Evolutionary conservation across 2,329 filamentous ascomycete species (phyloP).

Genomic region (Sporothrix inflata): DNA sequence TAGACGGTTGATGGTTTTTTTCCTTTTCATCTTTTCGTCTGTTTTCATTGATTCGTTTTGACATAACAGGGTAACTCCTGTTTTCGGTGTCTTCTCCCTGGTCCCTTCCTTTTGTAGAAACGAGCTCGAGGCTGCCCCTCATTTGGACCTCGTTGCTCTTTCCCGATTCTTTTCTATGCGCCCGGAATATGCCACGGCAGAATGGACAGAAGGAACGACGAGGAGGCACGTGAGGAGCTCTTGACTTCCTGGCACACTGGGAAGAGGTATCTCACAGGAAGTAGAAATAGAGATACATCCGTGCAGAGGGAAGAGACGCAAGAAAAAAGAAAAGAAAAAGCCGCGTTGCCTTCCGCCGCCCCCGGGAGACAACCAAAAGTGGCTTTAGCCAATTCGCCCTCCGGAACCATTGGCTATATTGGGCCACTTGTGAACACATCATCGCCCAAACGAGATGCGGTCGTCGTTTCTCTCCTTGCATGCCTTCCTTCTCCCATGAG

Average conservation of each 20-base stretch:
- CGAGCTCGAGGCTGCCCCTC: slow-evolving; percentile 2
- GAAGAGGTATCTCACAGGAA: neutral
- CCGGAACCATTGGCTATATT: slow-evolving; percentile 9
- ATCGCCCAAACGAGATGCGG: slow-evolving; percentile 10
- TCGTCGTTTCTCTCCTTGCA: neutral
- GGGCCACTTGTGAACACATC: slow-evolving; percentile 8
- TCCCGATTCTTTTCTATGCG: no score
- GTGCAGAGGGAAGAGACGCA: neutral
- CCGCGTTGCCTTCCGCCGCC: neutral
- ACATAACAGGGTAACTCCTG: no score
- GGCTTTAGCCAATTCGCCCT: slow-evolving; percentile 22
- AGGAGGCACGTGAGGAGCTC: slow-evolving; percentile 3
- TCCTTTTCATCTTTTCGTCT: neutral
- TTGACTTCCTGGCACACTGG: neutral
- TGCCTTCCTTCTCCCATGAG: no score
- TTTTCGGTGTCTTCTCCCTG: neutral
- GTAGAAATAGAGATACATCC: neutral
- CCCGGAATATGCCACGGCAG: neutral
- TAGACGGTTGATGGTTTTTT: neutral
- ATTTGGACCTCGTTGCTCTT: neutral
- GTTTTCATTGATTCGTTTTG: neutral
- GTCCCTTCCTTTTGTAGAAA: neutral
- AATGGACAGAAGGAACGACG: neutral
- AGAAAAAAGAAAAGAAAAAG: neutral
- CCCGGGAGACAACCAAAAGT: neutral